Conservation (phyloP, 345 rosid species). For the Kandelia obovata region DNA sequence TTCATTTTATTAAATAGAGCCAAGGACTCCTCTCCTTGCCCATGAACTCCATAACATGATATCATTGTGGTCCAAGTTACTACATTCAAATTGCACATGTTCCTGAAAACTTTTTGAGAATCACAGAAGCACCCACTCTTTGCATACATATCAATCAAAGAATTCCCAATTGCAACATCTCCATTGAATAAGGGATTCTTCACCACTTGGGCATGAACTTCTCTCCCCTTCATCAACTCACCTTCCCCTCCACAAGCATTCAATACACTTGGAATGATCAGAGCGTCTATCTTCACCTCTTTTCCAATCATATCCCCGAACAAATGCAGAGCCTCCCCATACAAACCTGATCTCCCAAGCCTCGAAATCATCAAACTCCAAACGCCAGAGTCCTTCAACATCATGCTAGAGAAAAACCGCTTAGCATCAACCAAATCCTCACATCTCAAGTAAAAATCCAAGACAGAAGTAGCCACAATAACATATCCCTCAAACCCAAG, state of each 20-base stretch:
- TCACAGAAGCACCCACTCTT: conserved; percentile 17
- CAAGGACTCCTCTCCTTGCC: conserved; percentile 17
- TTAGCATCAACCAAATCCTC: conserved; percentile 16
- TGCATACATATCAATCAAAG: conserved; percentile 25
- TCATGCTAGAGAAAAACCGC: conserved; percentile 14
- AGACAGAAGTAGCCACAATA: conserved; percentile 23
- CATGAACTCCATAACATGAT: conserved; percentile 25
- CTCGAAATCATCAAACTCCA: conserved; percentile 28
- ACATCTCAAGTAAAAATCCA: conserved; percentile 26
- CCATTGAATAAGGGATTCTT: conserved; percentile 5
- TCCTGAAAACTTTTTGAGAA: conserved; percentile 21
- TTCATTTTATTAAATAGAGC: conserved; percentile 14
- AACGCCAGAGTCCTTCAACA: conserved; percentile 21
- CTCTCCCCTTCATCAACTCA: conserved; percentile 23
- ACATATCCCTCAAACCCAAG: conserved; percentile 25
- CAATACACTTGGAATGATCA: conserved; percentile 15
- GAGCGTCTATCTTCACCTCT: conserved; percentile 14
- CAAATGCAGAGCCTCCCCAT: conserved; percentile 14
- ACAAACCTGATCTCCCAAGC: conserved; percentile 22
- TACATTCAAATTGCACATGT: conserved; percentile 12
- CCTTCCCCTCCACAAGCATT: conserved; percentile 24
- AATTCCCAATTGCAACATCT: conserved; percentile 21
- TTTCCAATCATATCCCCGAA: conserved; percentile 14
- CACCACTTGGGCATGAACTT: conserved; percentile 20
- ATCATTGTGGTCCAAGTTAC: conserved; percentile 24